These are phyloP conservation scores for Ogataea dorogensis DNA, from an alignment of 805 yeast genomes.

Conservation along the genomic window DNA sequence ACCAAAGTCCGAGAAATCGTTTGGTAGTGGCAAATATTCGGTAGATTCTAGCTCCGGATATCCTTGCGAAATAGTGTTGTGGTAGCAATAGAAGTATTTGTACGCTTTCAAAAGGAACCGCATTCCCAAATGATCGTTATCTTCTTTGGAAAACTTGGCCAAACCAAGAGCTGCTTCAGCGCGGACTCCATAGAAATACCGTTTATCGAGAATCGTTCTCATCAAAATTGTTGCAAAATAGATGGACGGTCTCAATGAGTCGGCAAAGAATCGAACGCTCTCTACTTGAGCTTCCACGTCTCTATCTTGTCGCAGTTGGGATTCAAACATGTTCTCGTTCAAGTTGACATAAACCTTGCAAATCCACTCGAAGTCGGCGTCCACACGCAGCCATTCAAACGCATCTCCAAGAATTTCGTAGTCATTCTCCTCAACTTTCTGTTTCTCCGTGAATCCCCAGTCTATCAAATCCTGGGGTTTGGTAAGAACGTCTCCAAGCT, in stretches of 20 bases:
- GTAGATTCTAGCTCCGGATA: constrained; percentile 31
- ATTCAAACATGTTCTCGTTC: constrained; percentile 92
- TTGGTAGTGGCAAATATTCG: constrained; percentile 68
- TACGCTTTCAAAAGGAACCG: constrained; percentile 69
- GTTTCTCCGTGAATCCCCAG: constrained; percentile 65
- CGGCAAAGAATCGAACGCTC: constrained; percentile 72
- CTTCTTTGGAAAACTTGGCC: constrained; percentile 61
- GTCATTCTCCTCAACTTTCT: constrained; percentile 61
- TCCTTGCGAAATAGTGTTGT: constrained; percentile 34
- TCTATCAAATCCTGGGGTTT: constrained; percentile 55
- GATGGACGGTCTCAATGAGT: constrained; percentile 51
- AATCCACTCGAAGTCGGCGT: constrained; percentile 97
- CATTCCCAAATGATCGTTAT: constrained; percentile 67
- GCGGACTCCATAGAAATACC: constrained; percentile 88
- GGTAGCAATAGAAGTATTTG: constrained; percentile 70
- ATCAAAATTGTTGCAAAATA: constrained; percentile 75
- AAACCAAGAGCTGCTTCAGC: constrained; percentile 82
- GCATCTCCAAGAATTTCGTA: constrained; percentile 62
- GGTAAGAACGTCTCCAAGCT: constrained; percentile 76
- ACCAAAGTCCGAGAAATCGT: constrained; percentile 73
- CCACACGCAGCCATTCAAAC: constrained; percentile 97
- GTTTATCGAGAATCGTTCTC: constrained; percentile 75
- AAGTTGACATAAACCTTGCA: constrained; percentile 77
- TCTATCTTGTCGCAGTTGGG: constrained; percentile 90
- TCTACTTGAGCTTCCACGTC: constrained; percentile 95